A percentile compares a stretch with the other conserved stretches of the same genome.
These are phyloP conservation scores for Sporothrix dimorphospora DNA, from an alignment of 2,329 filamentous ascomycete genomes.

Conservation along the genomic window DNA sequence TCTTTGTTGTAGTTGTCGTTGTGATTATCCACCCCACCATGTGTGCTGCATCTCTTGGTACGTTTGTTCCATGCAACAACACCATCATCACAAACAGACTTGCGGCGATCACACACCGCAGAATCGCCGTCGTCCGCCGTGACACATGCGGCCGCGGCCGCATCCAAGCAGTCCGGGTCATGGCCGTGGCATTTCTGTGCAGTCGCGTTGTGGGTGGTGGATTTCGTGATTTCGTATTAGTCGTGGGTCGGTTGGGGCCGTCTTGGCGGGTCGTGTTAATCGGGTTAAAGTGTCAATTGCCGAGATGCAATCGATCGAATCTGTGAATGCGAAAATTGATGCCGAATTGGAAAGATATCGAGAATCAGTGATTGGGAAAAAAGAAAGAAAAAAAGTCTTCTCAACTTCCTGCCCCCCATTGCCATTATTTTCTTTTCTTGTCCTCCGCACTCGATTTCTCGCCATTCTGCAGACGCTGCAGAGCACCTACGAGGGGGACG, in stretches of 20 bases:
- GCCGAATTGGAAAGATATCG: background rate
- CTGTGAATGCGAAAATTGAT: background rate
- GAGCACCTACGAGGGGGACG: background rate
- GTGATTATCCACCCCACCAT: background rate
- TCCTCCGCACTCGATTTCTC: background rate
- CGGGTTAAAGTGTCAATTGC: background rate
- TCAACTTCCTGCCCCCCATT: background rate
- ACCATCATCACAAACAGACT: background rate
- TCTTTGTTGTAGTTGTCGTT: background rate
- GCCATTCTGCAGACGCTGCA: background rate
- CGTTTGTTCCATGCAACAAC: background rate
- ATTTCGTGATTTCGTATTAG: background rate
- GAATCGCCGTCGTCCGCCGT: background rate
- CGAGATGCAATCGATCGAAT: background rate
- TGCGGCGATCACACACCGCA: constrained; percentile 7
- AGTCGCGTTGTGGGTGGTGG: too few species aligned
- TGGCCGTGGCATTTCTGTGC: background rate
- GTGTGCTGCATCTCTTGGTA: background rate
- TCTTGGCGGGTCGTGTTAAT: background rate
- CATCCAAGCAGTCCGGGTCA: background rate
- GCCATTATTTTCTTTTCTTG: too few species aligned
- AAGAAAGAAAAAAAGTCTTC: background rate
- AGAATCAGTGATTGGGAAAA: background rate
- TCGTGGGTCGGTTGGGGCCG: background rate
- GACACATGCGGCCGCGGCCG: constrained; percentile 13